Base-by-base conservation (phyloP, 371 early-diverging fungal species). In the Choanephora cucurbitarum region DNA sequence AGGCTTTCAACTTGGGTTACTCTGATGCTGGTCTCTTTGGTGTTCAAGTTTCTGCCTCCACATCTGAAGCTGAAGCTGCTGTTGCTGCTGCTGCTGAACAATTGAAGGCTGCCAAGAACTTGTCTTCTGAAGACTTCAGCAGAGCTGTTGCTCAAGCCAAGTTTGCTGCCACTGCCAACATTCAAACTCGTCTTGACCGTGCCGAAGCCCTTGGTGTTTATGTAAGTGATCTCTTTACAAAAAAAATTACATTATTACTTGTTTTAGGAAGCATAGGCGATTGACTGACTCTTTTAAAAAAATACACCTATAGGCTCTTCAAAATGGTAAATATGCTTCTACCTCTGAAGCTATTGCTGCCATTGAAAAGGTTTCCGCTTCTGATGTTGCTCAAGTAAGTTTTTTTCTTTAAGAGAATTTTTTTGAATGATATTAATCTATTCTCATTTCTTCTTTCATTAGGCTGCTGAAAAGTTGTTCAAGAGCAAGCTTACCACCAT, bases 11-110 rank as follows among this genome's bases (percentile, higher is more conserved):
- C 75, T 73, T 85, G 54, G 81, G 89, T 28, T 96, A 96, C 85
- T 88, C 94, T 19, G 97, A 96, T 77, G 91, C 96, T 54, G 95
- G 94, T 61, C 82, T 98, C 51, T 87, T 97, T 64, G 98, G 96
- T 60, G 72, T 97, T 57, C 77, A 88, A 52, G 83, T 88, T 31
- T 75, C 86, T 42, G 85, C 89, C 42, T 83, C 89, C 31, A 63
- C 80, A 37, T 62, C 81, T 43, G 71, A 88, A 31, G 80, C 91
- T 40, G 76, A 75, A 39, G 87, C 85, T 48, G 82, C 88, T 52
- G 77, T 87, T 55, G 67, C 85, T 51, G 85, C 91, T 44, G 88
- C 88, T 34, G 86, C 80, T 45, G 77, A 90, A 42, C 84, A 92
- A 76, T 70, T 77, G 58, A 82, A 87, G 70, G 81, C 87, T 50